These are phyloP conservation scores for Geopyxis carbonaria DNA, from an alignment of 495 filamentous ascomycete species.

Conservation along the genomic window DNA sequence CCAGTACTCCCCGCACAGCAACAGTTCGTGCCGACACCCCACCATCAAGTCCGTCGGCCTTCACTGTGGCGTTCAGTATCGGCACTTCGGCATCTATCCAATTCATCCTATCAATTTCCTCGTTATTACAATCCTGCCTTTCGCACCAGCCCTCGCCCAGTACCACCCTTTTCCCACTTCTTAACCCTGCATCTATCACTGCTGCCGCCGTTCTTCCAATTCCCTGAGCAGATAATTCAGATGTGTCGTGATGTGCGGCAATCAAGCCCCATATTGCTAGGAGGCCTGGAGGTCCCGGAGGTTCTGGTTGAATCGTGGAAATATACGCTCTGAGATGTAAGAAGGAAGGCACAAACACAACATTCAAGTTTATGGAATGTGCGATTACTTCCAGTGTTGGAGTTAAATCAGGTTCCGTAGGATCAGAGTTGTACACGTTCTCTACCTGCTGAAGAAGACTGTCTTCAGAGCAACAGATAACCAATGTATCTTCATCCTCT, in stretches of 20 bases:
- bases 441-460: neutral
- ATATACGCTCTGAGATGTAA: neutral
- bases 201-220: neutral
- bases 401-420: too few species aligned
- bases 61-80: neutral
- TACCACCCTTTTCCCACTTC: neutral
- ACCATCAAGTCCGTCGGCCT: neutral
- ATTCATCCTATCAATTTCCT: too few species aligned
- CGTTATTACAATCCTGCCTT: too few species aligned
- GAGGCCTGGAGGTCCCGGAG: neutral
- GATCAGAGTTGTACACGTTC: too few species aligned
- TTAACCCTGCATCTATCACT: neutral
- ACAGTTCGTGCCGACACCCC: neutral
- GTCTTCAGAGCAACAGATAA: too few species aligned
- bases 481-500: too few species aligned
- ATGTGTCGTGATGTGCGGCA: neutral
- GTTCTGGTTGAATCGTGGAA: neutral
- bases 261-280: neutral
- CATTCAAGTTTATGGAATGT: neutral
- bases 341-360: neutral
- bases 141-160: neutral
- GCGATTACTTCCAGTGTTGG: neutral
- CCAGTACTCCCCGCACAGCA: neutral
- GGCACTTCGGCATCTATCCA: neutral
- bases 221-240: neutral